These are phyloP conservation scores for Metroxylon sagu DNA, from an alignment of 176 grass and related monocot species.

Conservation along the genomic window DNA sequence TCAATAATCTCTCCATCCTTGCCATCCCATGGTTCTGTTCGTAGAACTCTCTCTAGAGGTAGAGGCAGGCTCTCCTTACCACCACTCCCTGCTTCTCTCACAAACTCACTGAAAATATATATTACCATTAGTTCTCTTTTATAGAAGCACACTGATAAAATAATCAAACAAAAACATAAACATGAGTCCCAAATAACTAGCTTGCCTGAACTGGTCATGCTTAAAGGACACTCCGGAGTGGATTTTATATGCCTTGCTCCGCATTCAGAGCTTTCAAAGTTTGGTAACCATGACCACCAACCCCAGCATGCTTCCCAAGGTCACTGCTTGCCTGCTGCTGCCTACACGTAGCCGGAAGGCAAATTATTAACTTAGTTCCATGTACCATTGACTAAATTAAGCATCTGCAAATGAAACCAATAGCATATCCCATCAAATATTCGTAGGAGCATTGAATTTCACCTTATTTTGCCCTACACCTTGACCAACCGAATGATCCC, in stretches of 20 bases:
- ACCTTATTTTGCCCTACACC: too few relatives aligned
- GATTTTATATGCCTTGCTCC: conserved; percentile 78
- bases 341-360: conserved; percentile 73
- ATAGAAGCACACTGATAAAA: not conserved
- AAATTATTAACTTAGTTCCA: conserved; percentile 5
- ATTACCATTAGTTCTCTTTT: conserved; percentile 9
- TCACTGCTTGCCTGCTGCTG: conserved; percentile 84
- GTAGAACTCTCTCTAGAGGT: conserved; percentile 40
- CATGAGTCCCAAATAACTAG: not conserved
- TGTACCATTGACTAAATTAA: not conserved
- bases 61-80: conserved; percentile 89
- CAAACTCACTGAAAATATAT: conserved; percentile 59
- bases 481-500: too few relatives aligned
- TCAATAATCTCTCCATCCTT: conserved; percentile 81
- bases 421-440: too few relatives aligned
- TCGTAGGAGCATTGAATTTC: too few relatives aligned
- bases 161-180: not conserved
- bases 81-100: conserved; percentile 78
- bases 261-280: conserved; percentile 91
- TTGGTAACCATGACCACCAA: conserved; percentile 92
- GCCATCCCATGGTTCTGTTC: conserved; percentile 90
- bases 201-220: conserved; percentile 66
- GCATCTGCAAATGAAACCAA: not conserved
- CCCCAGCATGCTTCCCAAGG: conserved; percentile 79
- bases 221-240: conserved; percentile 75